Evolutionary conservation across 306 rosid genomes (phyloP), one percentile per base, ranked within the genome.

Genomic region (Acmispon strigosus): DNA sequence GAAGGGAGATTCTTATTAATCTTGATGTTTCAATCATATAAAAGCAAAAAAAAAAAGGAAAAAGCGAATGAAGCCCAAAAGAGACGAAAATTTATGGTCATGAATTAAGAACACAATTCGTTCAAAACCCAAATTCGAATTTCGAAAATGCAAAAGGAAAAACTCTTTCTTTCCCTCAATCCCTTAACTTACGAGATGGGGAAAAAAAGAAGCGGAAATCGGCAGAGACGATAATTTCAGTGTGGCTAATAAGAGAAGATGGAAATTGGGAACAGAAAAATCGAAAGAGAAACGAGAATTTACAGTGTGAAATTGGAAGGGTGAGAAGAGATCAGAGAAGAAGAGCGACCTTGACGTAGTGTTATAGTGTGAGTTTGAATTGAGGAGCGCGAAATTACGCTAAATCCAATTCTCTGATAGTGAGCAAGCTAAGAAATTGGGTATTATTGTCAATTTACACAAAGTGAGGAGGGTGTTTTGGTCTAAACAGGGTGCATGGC

Each of bases 401-500:
- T 43, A 10, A 50, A 69, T 73, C 51, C 75, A 14, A 62, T 32
- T 47, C 48, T 52, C 37, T 27, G 52, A 14, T 63, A 69, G 32
- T 27, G 32, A 15, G 10, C 58, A 2, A 19, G 86, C 77, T 79
- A 81, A 85, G 92, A 1, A 29, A 62, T 54, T 64, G 82, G 88
- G 58, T 60, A 69, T n/a, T 48, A 5, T 0, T 6, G 88, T 43
- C n/a, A 74, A 14, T 79, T 20, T 24, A 0, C 1, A 1, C 1
- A 8, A 39, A 9, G 0, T 0, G 2, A 0, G 3, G 62, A 80
- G 83, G 89, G 75, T 29, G 15, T 43, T 78, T 51, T 4, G 1
- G 86, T 76, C 58, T 19, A 51, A 17, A 43, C 16, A 19, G 0
- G 1, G 5, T 72, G 13, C 72, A 29, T 41, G 61, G 41, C 49